Evolutionary conservation across 192 early-diverging fungal species (phyloP).

Genomic region (Anaeromyces robustus): DNA sequence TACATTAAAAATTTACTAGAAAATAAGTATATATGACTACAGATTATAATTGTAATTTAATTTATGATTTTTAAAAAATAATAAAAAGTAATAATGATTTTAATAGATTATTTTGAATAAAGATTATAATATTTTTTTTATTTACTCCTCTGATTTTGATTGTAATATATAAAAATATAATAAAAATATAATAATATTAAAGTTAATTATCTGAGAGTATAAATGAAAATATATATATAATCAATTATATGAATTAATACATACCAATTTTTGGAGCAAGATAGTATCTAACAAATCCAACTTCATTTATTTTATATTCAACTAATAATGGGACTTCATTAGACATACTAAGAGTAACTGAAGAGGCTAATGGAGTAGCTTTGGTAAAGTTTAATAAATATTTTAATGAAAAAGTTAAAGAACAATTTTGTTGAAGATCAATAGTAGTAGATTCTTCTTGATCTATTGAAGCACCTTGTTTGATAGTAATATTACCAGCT

Average conservation of each 20-base stretch:
- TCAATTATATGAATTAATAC: neutral
- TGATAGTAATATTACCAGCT: slow-evolving; percentile 65
- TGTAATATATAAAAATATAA: too few relatives aligned
- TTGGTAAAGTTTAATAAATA: slow-evolving; percentile 91
- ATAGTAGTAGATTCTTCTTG: slow-evolving; percentile 50
- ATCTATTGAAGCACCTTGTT: slow-evolving; percentile 54
- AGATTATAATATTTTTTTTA: too few relatives aligned
- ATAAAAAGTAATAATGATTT: too few relatives aligned
- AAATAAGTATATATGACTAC: too few relatives aligned
- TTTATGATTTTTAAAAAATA: too few relatives aligned
- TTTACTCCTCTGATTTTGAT: too few relatives aligned
- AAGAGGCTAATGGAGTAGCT: slow-evolving; percentile 65
- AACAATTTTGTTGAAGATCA: slow-evolving; percentile 61
- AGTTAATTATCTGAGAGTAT: too few relatives aligned
- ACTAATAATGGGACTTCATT: slow-evolving; percentile 82
- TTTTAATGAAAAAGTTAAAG: slow-evolving; percentile 80
- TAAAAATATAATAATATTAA: too few relatives aligned
- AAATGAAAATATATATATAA: too few relatives aligned
- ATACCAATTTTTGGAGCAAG: slow-evolving; percentile 60
- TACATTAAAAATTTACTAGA: too few relatives aligned
- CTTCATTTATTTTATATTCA: slow-evolving; percentile 77
- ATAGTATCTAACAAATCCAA: slow-evolving; percentile 89
- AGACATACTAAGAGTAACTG: slow-evolving; percentile 67
- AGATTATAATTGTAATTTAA: too few relatives aligned
- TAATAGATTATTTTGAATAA: too few relatives aligned